A percentile compares a stretch with the other conserved stretches of the same genome.
phyloP scores from a whole-genome alignment of 176 grass and related monocot genomes.

The Eragrostis curvula region DNA sequence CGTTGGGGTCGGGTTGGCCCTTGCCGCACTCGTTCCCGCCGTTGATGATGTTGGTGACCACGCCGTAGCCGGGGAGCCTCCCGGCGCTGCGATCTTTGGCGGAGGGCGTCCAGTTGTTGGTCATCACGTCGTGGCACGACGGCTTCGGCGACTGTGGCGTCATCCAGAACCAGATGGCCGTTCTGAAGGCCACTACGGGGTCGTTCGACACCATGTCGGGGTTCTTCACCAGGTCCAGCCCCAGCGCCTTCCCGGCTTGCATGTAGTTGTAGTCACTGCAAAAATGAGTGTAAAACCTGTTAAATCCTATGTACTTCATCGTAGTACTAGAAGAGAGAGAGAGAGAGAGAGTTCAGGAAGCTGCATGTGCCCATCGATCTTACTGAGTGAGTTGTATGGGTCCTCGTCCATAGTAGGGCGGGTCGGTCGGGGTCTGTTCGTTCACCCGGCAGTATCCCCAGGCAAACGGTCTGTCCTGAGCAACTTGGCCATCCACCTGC shows the following conservation, averaged over 20 bases:
- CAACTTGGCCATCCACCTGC: background rate
- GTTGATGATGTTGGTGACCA: conserved; percentile 50
- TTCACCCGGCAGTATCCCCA: conserved; percentile 30
- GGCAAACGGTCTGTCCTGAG: background rate
- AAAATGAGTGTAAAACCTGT: too few relatives aligned
- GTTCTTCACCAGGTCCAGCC: background rate
- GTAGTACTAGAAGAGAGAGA: too few relatives aligned
- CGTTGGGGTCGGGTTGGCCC: background rate
- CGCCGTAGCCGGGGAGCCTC: conserved; percentile 32
- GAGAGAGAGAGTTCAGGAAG: too few relatives aligned
- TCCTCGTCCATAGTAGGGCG: conserved; percentile 25
- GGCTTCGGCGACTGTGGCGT: conserved; percentile 17
- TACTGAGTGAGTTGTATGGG: conserved; percentile 34
- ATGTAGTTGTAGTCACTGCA: conserved; percentile 11
- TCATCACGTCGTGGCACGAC: conserved; percentile 37
- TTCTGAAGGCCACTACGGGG: conserved; percentile 27
- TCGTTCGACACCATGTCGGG: conserved; percentile 17
- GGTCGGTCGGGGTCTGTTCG: background rate
- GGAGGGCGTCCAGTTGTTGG: background rate
- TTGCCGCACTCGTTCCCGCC: conserved; percentile 13
- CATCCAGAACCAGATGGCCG: conserved; percentile 45
- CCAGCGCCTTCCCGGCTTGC: conserved; percentile 1
- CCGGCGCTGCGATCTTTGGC: background rate
- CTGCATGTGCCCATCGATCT: too few relatives aligned
- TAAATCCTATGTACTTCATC: too few relatives aligned